Evolutionary conservation across 805 yeast genomes (phyloP), one percentile per base, ranked within the genome.

Genomic region (Saccharomyces cerevisiae): DNA sequence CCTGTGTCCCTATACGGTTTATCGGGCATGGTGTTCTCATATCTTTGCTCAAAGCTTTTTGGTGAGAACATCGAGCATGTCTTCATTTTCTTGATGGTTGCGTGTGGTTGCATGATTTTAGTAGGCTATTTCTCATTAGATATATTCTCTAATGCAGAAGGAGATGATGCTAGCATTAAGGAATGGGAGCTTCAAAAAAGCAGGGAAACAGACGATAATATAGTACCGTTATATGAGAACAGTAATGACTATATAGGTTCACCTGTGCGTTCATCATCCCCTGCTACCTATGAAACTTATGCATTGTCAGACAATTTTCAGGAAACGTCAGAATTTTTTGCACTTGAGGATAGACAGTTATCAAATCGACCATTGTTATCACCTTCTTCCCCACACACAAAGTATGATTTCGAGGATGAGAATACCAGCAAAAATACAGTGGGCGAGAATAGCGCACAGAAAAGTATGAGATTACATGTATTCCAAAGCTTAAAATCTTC

Each of bases 1-100:
- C 88, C 89, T 1, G 85, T 84, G 3, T 78, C 87, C 13, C 74
- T 83, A 0, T 87, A 81, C 67, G 95, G 92, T 0, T 69, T 87
- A 46, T 80, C 89, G 5, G 90, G 92, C 2, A 74, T 87, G 46
- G 59, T 84, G 21, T 84, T 83, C 62, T 81, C 89, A 2, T 66
- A 78, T 2, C 61, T 84, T 2, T 79, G 87, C 13, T 81, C 86
- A 0, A 61, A 69, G 5, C 74, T 78, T 51, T 86, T 79, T 59
- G 66, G 70, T 6, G 80, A 76, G 31, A 69, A 84, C 58, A 77
- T 87, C 1, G 78, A 75, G 5, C 81, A 80, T 0, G 73, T 85
- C 1, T 72, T 87, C 47, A 64, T 66, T 52, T 85, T 85, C 64
- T 75, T 87, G 56, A 70, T 84, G 0, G 55, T 78, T 1, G 75